Conservation (phyloP, 2,329 filamentous ascomycete genomes). For the Fusarium mexicanum region DNA sequence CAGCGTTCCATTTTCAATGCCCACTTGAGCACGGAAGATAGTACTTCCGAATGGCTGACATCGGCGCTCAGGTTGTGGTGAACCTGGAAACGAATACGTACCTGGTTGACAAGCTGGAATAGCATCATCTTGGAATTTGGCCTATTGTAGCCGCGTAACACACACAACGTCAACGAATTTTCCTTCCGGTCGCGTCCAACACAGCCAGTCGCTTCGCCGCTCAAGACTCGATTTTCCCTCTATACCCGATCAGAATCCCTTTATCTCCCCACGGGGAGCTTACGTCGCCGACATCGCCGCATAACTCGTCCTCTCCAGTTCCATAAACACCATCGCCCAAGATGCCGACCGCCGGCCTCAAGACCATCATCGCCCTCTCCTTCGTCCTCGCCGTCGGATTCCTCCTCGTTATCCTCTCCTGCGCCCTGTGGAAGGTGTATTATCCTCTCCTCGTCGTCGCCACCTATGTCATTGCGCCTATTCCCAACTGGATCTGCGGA, state of each 20-base stretch:
- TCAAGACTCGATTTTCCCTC: not conserved
- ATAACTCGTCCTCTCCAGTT: not conserved
- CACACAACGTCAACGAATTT: conserved; percentile 18
- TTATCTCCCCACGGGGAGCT: conserved; percentile 16
- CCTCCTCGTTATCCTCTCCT: conserved; percentile 97
- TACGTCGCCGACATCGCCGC: conserved; percentile 17
- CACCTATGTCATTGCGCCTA: conserved; percentile 90
- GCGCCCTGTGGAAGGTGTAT: conserved; percentile 94
- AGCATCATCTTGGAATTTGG: conserved; percentile 38
- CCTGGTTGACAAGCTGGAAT: conserved; percentile 32
- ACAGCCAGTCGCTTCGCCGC: not conserved
- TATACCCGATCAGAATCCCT: not conserved
- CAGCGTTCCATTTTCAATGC: conserved; percentile 24
- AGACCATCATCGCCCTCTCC: conserved; percentile 98
- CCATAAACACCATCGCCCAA: conserved; percentile 44
- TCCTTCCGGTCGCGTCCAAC: not conserved
- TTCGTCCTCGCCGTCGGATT: conserved; percentile 99
- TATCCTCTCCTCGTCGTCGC: conserved; percentile 94
- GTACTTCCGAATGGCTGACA: conserved; percentile 22
- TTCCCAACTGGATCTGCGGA: conserved; percentile 96
- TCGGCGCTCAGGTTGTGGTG: not conserved
- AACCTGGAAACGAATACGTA: conserved; percentile 31
- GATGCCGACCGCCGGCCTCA: conserved; percentile 86
- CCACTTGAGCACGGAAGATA: not conserved
- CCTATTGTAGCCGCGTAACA: conserved; percentile 36